A percentile compares a stretch with the other conserved stretches of the same genome.
Evolutionary conservation across 148 eudicot species (phyloP).

Genomic region (Rhododendron williamsianum): DNA sequence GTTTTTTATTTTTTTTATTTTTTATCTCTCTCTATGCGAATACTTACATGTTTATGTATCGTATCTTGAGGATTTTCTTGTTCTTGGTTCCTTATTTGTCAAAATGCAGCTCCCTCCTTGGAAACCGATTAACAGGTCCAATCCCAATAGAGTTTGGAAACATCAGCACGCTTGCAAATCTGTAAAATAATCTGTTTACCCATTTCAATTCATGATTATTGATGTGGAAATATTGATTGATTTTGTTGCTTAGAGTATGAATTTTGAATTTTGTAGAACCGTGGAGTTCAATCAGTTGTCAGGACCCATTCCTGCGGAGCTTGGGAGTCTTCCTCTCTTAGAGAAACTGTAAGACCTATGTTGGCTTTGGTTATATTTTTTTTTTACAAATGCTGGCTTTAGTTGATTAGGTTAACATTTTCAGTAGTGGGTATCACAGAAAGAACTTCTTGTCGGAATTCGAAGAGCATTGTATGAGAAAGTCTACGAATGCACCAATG

Average conservation of each 20-base stretch:
- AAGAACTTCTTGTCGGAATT: neutral
- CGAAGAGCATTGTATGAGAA: neutral
- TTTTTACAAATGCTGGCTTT: neutral
- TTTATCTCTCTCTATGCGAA: neutral
- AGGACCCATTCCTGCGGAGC: constrained; percentile 30
- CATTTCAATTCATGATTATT: neutral
- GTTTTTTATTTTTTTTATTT: neutral
- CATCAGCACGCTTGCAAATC: constrained; percentile 22
- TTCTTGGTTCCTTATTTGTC: neutral
- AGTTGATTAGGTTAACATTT: neutral
- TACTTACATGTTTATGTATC: neutral
- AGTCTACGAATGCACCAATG: neutral
- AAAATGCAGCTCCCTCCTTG: constrained; percentile 27
- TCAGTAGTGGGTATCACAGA: neutral
- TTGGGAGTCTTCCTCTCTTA: constrained; percentile 27
- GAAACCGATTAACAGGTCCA: constrained; percentile 31
- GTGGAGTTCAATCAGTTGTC: constrained; percentile 33
- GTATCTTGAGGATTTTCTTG: neutral
- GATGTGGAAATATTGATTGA: neutral
- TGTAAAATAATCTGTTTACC: constrained; percentile 17
- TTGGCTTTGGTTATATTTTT: neutral
- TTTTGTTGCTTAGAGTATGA: neutral
- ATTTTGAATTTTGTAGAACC: constrained; percentile 16
- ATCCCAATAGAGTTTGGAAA: constrained; percentile 34
- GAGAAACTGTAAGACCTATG: constrained; percentile 24